These are phyloP conservation scores for Leucogyrophana mollusca DNA, from an alignment of 768 basidiomycete genomes.

Conservation along the genomic window DNA sequence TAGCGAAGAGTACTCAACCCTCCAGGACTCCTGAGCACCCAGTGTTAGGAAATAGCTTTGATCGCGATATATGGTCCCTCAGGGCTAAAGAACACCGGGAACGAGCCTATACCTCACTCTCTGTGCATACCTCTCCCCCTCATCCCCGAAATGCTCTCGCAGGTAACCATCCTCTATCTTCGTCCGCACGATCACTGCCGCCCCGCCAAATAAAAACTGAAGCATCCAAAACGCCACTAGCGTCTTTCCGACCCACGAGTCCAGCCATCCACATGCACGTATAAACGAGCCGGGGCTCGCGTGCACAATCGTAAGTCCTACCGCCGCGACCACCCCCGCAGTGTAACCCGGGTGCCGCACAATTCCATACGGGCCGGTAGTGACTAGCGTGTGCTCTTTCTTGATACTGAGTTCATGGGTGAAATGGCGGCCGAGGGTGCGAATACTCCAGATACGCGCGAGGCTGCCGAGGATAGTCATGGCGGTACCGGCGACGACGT, in stretches of 20 bases:
- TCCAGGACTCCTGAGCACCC: no score
- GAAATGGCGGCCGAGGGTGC: slow-evolving; percentile 30
- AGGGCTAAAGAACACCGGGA: slow-evolving; percentile 26
- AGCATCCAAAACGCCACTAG: slow-evolving; percentile 28
- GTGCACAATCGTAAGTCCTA: slow-evolving; percentile 31
- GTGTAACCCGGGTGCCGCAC: slow-evolving; percentile 37
- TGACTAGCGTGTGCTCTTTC: slow-evolving; percentile 29
- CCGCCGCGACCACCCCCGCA: slow-evolving; percentile 17
- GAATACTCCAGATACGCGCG: slow-evolving; percentile 37
- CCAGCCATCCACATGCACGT: slow-evolving; percentile 26
- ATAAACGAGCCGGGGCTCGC: slow-evolving; percentile 29
- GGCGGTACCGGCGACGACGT: slow-evolving; percentile 28
- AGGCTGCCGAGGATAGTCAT: slow-evolving; percentile 27
- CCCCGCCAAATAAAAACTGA: slow-evolving; percentile 19
- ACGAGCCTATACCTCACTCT: slow-evolving; percentile 25
- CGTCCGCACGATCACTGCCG: slow-evolving; percentile 27
- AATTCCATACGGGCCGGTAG: slow-evolving; percentile 32
- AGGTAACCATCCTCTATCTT: slow-evolving; percentile 23
- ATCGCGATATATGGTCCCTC: no score
- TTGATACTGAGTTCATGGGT: slow-evolving; percentile 34
- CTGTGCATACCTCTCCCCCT: slow-evolving; percentile 22
- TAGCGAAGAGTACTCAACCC: no score
- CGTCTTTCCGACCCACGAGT: slow-evolving; percentile 10
- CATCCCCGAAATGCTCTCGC: slow-evolving; percentile 16
- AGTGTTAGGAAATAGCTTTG: no score